A percentile compares a stretch with the other conserved stretches of the same genome.
These are phyloP conservation scores for Artemisia tridentata DNA, from an alignment of 129 eudicot genomes.

Conservation along the genomic window DNA sequence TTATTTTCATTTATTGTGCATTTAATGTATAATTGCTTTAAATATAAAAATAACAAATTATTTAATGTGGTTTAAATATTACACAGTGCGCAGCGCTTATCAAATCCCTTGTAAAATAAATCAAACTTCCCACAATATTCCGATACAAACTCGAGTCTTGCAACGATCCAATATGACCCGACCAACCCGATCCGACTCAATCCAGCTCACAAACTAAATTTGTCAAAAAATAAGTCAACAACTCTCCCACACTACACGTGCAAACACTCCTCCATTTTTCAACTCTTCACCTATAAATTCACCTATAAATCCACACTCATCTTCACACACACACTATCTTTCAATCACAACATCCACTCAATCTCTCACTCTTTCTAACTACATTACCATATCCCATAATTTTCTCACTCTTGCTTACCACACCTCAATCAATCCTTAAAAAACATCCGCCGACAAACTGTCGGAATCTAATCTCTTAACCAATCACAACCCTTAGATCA, in stretches of 20 bases:
- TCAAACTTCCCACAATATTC: too few species aligned
- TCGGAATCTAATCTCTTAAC: not conserved
- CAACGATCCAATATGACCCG: too few species aligned
- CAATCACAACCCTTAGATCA: not conserved
- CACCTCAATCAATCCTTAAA: conserved; percentile 8
- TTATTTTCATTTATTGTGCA: too few species aligned
- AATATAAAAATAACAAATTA: too few species aligned
- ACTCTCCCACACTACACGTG: conserved; percentile 28
- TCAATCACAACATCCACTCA: conserved; percentile 29
- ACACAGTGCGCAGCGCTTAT: too few species aligned
- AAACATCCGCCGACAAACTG: conserved; percentile 18
- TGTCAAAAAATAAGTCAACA: conserved; percentile 11
- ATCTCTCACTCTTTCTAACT: conserved; percentile 21
- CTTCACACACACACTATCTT: conserved; percentile 22
- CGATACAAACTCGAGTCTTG: too few species aligned
- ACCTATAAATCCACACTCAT: conserved; percentile 24
- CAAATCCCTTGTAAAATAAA: too few species aligned
- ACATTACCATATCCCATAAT: not conserved
- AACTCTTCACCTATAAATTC: conserved; percentile 31
- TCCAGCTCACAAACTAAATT: not conserved
- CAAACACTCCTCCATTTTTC: conserved; percentile 20
- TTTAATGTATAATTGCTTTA: too few species aligned
- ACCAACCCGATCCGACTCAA: not conserved
- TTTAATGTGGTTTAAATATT: too few species aligned
- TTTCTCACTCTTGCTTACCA: conserved; percentile 9